Evolutionary conservation across 192 early-diverging fungal species (phyloP), one percentile per base, ranked within the genome.

Genomic region (Irineochytrium annulatum): DNA sequence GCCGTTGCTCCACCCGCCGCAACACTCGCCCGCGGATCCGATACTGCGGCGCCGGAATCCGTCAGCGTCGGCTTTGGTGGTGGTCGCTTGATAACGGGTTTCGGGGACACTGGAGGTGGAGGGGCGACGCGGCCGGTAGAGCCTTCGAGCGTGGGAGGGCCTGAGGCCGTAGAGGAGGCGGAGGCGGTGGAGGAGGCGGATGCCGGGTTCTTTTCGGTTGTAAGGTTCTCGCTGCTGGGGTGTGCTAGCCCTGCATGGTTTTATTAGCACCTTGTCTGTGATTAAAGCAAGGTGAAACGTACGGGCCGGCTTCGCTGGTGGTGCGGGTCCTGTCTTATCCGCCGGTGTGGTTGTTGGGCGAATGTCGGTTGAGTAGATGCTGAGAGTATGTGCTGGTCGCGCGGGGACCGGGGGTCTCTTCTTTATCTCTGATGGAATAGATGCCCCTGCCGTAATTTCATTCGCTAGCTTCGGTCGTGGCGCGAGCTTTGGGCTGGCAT

Each of bases 341-440:
- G n/a, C n/a, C n/a, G n/a, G n/a, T n/a, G n/a, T n/a, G n/a, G n/a
- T n/a, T n/a, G 54, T 52, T 19, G 63, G 61, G 37, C 68, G 74
- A 45, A 83, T 75, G 48, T 84, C 81, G 3, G 74, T 80, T n/a
- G 81, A 82, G 30, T 82, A 79, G 14, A 83, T 68, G 44, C 71
- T 71, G 45, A 84, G 46, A 13, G 81, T 83, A 43, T 83, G 81
- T 4, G 78, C 70, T 29, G 81, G 81, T 24, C 81, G 56, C 1
- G 65, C 65, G 19, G 81, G 81, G 16, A 83, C 73, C 19, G 68
- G 58, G 24, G 81, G 81, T 59, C 67, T 73, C 52, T 75, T 68
- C 49, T 60, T 67, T 2, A 33, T 16, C 44, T 59, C 70, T 16
- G n/a, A 39, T 28, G 11, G n/a, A 33, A n/a, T n/a, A n/a, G n/a